A percentile compares a stretch with the other conserved stretches of the same genome.
Conservation (phyloP, 192 early-diverging fungal genomes). For the Podila clonocystis region DNA sequence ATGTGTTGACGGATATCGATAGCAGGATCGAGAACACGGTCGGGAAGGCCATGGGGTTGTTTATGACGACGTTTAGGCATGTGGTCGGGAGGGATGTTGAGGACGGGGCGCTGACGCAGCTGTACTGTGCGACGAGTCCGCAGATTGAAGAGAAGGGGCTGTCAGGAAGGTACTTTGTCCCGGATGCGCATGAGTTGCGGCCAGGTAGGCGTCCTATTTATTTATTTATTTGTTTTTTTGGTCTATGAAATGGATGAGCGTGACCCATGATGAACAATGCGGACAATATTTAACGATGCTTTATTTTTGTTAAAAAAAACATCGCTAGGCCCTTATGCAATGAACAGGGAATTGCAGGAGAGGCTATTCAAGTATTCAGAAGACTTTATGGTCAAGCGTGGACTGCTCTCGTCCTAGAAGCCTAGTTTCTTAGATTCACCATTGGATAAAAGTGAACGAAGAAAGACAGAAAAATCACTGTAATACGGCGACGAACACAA, state of each 20-base stretch:
- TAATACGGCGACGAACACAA: no score
- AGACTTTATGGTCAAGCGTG: conserved; percentile 39
- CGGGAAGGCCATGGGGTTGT: conserved; percentile 7
- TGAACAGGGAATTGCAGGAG: conserved; percentile 41
- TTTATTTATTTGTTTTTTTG: no score
- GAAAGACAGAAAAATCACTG: no score
- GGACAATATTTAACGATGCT: no score
- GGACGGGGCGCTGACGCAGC: conserved; percentile 57
- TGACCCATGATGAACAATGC: no score
- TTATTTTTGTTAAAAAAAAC: no score
- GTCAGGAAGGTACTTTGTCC: conserved; percentile 47
- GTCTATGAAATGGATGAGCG: no score
- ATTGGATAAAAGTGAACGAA: no score
- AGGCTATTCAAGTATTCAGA: conserved; percentile 45
- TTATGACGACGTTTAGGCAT: background rate
- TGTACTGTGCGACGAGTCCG: conserved; percentile 63
- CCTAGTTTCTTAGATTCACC: no score
- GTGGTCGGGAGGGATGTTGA: conserved; percentile 28
- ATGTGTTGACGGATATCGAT: conserved; percentile 19
- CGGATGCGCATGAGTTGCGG: conserved; percentile 42
- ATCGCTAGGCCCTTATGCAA: conserved; percentile 35
- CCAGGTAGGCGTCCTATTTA: no score
- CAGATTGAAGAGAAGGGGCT: conserved; percentile 58
- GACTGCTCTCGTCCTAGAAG: conserved; percentile 13
- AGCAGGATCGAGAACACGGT: background rate